Conservation (phyloP, 306 rosid genomes). For the Cucumis melo region DNA sequence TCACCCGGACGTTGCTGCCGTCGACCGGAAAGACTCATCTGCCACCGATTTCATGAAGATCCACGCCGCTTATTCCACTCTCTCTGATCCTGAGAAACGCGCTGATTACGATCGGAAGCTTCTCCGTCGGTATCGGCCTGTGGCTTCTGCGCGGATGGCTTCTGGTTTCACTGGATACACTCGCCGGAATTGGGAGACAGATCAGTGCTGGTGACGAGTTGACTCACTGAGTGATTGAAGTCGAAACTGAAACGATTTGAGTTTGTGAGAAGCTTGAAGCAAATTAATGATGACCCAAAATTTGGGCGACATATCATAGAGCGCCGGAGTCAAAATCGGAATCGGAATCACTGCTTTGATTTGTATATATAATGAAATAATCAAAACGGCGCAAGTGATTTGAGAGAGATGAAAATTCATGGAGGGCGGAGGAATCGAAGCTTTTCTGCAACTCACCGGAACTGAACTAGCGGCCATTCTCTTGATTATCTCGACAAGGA, state of each 20-base stretch:
- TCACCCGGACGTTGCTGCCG: constrained; percentile 82
- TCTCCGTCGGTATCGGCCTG: constrained; percentile 34
- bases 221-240: constrained; percentile 8
- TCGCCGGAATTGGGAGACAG: constrained; percentile 88
- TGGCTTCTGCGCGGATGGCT: constrained; percentile 12
- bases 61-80: constrained; percentile 74
- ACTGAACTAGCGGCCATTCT: neutral
- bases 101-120: constrained; percentile 58
- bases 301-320: neutral
- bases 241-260: neutral
- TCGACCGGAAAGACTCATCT: constrained; percentile 41
- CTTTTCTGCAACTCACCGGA: neutral
- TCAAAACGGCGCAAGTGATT: neutral
- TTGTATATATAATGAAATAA: neutral
- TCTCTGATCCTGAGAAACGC: constrained; percentile 75
- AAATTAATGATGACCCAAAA: neutral
- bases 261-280: neutral
- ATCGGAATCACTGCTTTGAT: neutral
- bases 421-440: neutral
- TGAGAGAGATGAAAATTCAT: neutral
- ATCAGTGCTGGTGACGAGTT: constrained; percentile 93
- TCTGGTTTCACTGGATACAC: constrained; percentile 39
- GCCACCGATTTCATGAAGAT: constrained; percentile 65
- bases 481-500: neutral
- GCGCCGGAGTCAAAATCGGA: neutral